phyloP scores from a whole-genome alignment of 2,329 filamentous ascomycete species.

The Magnaporthiopsis incrustans region DNA sequence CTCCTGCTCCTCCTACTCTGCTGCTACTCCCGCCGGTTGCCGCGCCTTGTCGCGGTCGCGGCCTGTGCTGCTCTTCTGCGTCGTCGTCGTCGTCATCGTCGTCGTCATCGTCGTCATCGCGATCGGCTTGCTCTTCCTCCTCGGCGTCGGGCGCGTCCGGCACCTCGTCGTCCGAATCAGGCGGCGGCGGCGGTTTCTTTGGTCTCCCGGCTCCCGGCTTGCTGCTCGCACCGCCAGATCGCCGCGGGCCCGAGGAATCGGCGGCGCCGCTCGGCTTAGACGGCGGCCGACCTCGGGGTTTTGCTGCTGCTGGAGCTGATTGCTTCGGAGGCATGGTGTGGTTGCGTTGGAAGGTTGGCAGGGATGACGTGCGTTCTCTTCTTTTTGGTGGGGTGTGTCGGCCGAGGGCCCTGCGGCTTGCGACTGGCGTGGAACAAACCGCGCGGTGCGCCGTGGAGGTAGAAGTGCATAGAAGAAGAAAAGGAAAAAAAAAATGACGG shows the following conservation, averaged over 20 bases:
- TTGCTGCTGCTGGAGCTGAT: constrained; percentile 1
- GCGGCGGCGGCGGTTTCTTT: neutral
- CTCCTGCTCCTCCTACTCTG: constrained; percentile 10
- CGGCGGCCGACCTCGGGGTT: constrained; percentile 7
- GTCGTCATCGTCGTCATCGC: neutral
- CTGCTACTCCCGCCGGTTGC: neutral
- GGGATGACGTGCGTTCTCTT: neutral
- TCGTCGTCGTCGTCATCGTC: neutral
- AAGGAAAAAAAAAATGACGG: neutral
- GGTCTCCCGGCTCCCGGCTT: constrained; percentile 9
- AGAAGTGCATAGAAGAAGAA: too few species aligned
- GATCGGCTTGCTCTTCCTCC: neutral
- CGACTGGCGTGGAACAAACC: neutral
- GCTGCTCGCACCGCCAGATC: neutral
- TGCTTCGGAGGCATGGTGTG: constrained; percentile 35
- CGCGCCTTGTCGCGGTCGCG: neutral
- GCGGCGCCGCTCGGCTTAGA: constrained; percentile 16
- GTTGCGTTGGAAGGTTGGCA: neutral
- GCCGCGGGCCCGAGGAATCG: too few species aligned
- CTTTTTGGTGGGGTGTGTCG: neutral
- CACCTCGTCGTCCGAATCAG: neutral
- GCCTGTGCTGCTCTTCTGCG: neutral
- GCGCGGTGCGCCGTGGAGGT: too few species aligned
- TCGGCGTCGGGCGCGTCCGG: neutral
- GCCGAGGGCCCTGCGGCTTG: neutral